Evolutionary conservation across 306 rosid species (phyloP).

Genomic region (Vigna mungo): DNA sequence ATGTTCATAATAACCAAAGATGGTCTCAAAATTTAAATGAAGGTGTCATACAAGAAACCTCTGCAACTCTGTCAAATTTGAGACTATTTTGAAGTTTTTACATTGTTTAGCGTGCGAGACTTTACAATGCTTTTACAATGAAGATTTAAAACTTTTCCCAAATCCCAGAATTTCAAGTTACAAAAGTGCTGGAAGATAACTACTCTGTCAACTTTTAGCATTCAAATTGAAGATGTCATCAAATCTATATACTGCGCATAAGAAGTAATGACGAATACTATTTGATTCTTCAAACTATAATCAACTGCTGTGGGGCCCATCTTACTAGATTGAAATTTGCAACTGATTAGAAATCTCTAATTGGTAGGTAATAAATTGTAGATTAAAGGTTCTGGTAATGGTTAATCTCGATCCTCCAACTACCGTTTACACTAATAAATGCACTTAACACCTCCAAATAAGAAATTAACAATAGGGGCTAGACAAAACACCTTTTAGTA

Average conservation of each 20-base stretch:
- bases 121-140: background rate
- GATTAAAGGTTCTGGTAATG: conserved; percentile 8
- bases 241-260: too few relatives aligned
- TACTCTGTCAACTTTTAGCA: too few relatives aligned
- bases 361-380: background rate
- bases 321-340: too few relatives aligned
- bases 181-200: too few relatives aligned
- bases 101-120: background rate
- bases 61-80: background rate
- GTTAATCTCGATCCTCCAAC: conserved; percentile 1
- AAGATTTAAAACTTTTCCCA: background rate
- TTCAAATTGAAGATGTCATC: too few relatives aligned
- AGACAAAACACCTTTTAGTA: background rate
- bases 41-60: background rate
- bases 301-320: too few relatives aligned
- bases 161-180: too few relatives aligned
- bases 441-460: background rate
- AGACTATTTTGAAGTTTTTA: background rate
- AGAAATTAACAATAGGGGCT: background rate
- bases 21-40: background rate
- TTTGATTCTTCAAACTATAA: too few relatives aligned
- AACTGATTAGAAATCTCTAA: conserved; percentile 6
- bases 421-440: conserved; percentile 8
- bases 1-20: background rate
- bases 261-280: too few relatives aligned